Conservation (phyloP, 768 basidiomycete genomes). For the Lentinula sp. region DNA sequence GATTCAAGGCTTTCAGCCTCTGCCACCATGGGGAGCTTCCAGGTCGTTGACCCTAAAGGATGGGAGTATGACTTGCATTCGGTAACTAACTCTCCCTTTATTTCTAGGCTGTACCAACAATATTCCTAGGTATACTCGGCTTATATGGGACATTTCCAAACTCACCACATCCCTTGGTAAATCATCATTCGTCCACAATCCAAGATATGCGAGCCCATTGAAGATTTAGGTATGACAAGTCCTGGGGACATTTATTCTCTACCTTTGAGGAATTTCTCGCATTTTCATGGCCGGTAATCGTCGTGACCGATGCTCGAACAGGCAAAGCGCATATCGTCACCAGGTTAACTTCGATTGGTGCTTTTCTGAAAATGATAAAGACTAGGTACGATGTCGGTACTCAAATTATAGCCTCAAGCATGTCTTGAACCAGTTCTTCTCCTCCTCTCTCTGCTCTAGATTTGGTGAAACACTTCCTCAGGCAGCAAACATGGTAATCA, state of each 20-base stretch:
- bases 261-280: slow-evolving; percentile 74
- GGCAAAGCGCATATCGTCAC: slow-evolving; percentile 77
- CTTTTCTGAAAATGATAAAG: slow-evolving; percentile 83
- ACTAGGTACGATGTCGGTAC: slow-evolving; percentile 41
- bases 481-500: slow-evolving; percentile 64
- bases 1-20: neutral
- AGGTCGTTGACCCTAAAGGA: slow-evolving; percentile 24
- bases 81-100: slow-evolving; percentile 16
- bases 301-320: slow-evolving; percentile 66
- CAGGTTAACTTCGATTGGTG: slow-evolving; percentile 60
- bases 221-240: slow-evolving; percentile 60
- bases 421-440: neutral
- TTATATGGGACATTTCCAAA: slow-evolving; percentile 76
- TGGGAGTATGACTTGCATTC: slow-evolving; percentile 82
- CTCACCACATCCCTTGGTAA: slow-evolving; percentile 63
- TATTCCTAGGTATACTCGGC: slow-evolving; percentile 53
- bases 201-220: slow-evolving; percentile 1
- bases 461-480: slow-evolving; percentile 73
- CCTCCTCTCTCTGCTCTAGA: slow-evolving; percentile 25
- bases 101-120: neutral
- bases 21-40: neutral
- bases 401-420: neutral
- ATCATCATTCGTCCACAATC: neutral
- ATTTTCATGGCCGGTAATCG: slow-evolving; percentile 81
- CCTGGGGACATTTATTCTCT: slow-evolving; percentile 76